Evolutionary conservation across 352 stramenopile species (phyloP).

Genomic region (Blastocystis hominis): DNA sequence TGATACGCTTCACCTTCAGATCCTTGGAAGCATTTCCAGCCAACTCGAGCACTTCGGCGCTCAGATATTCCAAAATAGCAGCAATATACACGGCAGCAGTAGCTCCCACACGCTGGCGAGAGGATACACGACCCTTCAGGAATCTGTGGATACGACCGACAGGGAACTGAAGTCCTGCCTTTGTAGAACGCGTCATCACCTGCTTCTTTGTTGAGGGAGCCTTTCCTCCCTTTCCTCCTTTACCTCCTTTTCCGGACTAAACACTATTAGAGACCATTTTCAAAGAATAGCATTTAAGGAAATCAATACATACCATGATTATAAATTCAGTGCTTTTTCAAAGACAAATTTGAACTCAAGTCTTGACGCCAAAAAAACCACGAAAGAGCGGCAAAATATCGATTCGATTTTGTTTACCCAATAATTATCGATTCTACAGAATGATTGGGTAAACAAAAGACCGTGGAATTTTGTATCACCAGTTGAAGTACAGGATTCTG

Average conservation of each 20-base stretch:
- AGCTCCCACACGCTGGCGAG: constrained; percentile 94
- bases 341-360: constrained; percentile 40
- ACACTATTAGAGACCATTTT: constrained; percentile 6
- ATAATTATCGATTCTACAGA: not conserved
- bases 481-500: not conserved
- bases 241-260: constrained; percentile 67
- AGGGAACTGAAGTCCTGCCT: constrained; percentile 94
- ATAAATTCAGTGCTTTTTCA: not conserved
- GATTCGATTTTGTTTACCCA: not conserved
- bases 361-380: not conserved
- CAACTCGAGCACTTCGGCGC: constrained; percentile 96
- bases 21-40: constrained; percentile 92
- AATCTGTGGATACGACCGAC: constrained; percentile 98
- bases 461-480: not conserved
- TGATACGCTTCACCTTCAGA: constrained; percentile 94
- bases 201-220: constrained; percentile 95
- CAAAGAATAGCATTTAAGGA: not conserved
- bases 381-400: not conserved
- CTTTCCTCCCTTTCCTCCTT: constrained; percentile 92
- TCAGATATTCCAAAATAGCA: constrained; percentile 99
- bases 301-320: constrained; percentile 33
- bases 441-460: not conserved
- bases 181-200: constrained; percentile 90
- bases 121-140: constrained; percentile 92
- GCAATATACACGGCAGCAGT: constrained; percentile 97